phyloP scores from a whole-genome alignment of 129 eudicot genomes.

The Chrysanthemum makinoi region DNA sequence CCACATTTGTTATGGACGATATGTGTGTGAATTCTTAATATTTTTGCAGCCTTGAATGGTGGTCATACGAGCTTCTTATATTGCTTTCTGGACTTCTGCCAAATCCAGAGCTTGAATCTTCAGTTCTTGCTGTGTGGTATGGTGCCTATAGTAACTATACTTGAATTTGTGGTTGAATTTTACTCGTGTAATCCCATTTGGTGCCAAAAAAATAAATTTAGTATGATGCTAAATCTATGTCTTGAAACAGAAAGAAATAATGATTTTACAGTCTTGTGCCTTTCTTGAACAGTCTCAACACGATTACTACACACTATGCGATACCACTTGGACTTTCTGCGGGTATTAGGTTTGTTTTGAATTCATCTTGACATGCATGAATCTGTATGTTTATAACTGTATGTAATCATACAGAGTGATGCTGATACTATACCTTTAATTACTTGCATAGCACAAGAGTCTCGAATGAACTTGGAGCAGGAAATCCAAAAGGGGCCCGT shows the following conservation, averaged over 20 bases:
- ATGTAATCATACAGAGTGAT: too few species aligned
- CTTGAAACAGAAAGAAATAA: neutral
- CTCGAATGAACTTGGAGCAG: neutral
- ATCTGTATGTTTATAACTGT: neutral
- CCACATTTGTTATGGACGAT: neutral
- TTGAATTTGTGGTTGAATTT: too few species aligned
- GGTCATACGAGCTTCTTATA: neutral
- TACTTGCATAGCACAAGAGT: neutral
- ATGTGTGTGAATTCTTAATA: neutral
- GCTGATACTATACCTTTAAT: too few species aligned
- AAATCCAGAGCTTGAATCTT: neutral
- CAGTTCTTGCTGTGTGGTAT: neutral
- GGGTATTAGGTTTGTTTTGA: neutral
- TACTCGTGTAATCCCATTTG: neutral
- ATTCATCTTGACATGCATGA: neutral
- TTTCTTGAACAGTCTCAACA: neutral
- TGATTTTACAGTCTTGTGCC: too few species aligned
- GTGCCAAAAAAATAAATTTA: too few species aligned
- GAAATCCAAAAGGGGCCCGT: neutral
- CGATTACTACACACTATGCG: neutral
- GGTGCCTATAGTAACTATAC: neutral
- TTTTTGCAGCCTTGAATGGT: neutral
- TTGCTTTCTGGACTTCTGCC: neutral
- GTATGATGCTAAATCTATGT: neutral
- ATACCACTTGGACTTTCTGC: neutral